A percentile compares a stretch with the other conserved stretches of the same genome.
These are phyloP conservation scores for Fusarium hainanense DNA, from an alignment of 2,329 filamentous ascomycete species.

Conservation along the genomic window DNA sequence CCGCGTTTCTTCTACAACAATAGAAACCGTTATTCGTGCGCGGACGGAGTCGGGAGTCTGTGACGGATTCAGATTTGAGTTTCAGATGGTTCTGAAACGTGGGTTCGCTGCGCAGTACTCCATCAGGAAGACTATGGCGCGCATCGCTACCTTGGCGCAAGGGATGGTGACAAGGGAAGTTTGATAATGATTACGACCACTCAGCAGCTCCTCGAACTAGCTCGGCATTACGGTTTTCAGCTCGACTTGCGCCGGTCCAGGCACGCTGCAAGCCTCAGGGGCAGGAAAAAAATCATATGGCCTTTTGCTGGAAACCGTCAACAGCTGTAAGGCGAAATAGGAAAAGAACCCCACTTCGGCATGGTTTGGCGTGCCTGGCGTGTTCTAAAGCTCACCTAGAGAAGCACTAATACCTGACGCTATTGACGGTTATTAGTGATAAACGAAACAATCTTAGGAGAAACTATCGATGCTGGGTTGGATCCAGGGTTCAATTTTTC, in stretches of 20 bases:
- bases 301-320: neutral
- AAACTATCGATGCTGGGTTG: conserved; percentile 33
- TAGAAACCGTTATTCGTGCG: neutral
- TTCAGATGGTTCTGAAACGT: conserved; percentile 37
- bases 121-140: conserved; percentile 17
- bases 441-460: conserved; percentile 41
- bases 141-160: conserved; percentile 11
- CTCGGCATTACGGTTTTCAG: neutral
- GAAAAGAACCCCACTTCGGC: conserved; percentile 5
- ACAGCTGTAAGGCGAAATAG: conserved; percentile 8
- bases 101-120: conserved; percentile 7
- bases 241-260: neutral
- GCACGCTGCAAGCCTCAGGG: conserved; percentile 32
- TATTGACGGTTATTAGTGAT: conserved; percentile 31
- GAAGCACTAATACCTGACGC: conserved; percentile 19
- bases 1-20: neutral
- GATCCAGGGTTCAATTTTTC: conserved; percentile 18
- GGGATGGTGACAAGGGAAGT: neutral
- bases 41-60: conserved; percentile 17
- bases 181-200: conserved; percentile 14
- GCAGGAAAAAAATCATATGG: neutral
- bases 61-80: conserved; percentile 24
- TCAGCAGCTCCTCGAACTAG: conserved; percentile 10
- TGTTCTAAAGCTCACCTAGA: conserved; percentile 13
- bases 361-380: conserved; percentile 2